Conservation (phyloP, 2,329 filamentous ascomycete genomes). For the Tolypocladium cylindrosporum region DNA sequence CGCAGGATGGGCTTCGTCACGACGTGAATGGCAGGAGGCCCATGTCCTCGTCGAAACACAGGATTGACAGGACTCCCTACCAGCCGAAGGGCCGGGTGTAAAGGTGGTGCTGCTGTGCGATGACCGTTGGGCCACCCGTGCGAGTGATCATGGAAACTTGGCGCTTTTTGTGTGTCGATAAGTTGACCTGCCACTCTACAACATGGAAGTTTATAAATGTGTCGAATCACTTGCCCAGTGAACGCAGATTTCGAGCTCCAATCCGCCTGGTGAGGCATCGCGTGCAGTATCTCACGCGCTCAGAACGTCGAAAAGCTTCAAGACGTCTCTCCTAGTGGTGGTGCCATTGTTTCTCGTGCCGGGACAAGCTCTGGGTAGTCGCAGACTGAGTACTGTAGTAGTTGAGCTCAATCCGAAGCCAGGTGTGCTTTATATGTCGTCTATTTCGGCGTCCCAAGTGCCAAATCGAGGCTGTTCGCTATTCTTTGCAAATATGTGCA, state of each 20-base stretch:
- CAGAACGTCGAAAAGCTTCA: background rate
- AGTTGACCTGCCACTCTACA: background rate
- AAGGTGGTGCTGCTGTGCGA: background rate
- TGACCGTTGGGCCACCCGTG: background rate
- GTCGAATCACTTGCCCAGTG: background rate
- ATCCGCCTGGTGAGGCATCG: background rate
- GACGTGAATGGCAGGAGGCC: background rate
- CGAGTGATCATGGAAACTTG: background rate
- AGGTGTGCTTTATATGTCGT: background rate
- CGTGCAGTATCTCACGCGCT: background rate
- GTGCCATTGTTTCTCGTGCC: background rate
- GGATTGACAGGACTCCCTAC: background rate
- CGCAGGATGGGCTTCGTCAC: background rate
- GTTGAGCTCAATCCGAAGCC: background rate
- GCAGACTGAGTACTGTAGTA: background rate
- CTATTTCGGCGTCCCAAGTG: background rate
- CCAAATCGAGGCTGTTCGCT: background rate
- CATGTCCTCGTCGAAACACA: background rate
- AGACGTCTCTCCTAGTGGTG: background rate
- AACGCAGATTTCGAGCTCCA: background rate
- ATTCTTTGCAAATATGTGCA: background rate
- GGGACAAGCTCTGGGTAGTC: background rate
- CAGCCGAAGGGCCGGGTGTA: background rate
- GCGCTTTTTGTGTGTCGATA: background rate
- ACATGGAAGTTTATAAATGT: background rate